These are phyloP conservation scores for Tulasnella sp. DNA, from an alignment of 768 basidiomycete species.

Conservation along the genomic window DNA sequence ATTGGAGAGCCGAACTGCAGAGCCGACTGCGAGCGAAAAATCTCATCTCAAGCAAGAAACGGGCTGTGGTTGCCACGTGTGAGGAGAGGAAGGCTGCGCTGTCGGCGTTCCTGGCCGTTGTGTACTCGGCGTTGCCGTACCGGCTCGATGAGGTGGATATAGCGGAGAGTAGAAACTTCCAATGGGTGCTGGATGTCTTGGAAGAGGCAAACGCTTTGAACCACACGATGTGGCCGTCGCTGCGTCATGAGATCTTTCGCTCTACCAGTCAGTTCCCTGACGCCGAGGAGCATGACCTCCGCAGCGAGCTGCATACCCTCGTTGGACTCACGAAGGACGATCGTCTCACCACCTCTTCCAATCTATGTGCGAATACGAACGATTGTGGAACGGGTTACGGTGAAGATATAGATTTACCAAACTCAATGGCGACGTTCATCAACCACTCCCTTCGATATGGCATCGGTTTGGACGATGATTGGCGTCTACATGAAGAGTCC, in stretches of 20 bases:
- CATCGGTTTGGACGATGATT: too few species aligned
- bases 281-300: not conserved
- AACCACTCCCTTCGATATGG: not conserved
- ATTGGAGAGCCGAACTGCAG: slow-evolving; percentile 49
- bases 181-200: slow-evolving; percentile 6
- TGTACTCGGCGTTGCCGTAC: not conserved
- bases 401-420: not conserved
- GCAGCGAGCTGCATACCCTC: slow-evolving; percentile 14
- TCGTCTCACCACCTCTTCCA: not conserved
- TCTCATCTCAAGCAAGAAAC: slow-evolving; percentile 27
- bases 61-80: slow-evolving; percentile 1
- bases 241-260: not conserved
- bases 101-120: not conserved
- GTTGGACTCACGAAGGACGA: slow-evolving; percentile 9
- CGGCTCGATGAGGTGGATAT: not conserved
- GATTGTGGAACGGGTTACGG: not conserved
- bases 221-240: slow-evolving; percentile 2
- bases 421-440: not conserved
- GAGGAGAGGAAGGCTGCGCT: slow-evolving; percentile 11
- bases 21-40: slow-evolving; percentile 37
- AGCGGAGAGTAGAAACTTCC: not conserved
- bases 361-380: not conserved
- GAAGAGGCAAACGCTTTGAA: not conserved
- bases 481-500: too few species aligned
- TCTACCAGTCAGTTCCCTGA: not conserved